Conservation (phyloP, 2,329 filamentous ascomycete species). For the Aspergillus unguis region DNA sequence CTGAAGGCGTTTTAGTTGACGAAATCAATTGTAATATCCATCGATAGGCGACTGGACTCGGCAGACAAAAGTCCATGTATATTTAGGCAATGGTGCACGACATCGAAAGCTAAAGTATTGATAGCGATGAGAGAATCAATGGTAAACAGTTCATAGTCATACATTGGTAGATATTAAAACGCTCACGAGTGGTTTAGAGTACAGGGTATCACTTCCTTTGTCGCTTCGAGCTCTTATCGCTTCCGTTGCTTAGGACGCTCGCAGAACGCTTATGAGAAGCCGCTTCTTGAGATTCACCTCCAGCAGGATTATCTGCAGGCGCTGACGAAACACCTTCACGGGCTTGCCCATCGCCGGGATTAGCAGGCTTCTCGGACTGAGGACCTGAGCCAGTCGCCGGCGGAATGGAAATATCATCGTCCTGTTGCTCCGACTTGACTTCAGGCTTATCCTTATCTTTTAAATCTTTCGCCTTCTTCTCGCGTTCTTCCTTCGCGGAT, state of each 20-base stretch:
- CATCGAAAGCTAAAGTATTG: constrained; percentile 2
- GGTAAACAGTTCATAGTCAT: constrained; percentile 22
- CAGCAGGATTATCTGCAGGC: constrained; percentile 8
- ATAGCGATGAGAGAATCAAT: not conserved
- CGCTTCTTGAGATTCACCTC: constrained; percentile 17
- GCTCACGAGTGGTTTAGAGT: not conserved
- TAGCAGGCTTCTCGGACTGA: not conserved
- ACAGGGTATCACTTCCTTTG: constrained; percentile 41
- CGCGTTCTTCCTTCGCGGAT: constrained; percentile 40
- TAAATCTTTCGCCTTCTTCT: constrained; percentile 33
- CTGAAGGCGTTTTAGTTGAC: constrained; percentile 8
- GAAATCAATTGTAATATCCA: not conserved
- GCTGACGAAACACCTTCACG: not conserved
- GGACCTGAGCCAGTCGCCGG: constrained; percentile 12
- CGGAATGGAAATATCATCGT: constrained; percentile 28
- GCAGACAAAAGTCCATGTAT: constrained; percentile 1
- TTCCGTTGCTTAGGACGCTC: constrained; percentile 69
- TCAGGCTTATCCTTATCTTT: constrained; percentile 29
- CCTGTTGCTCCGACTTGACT: constrained; percentile 36
- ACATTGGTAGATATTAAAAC: constrained; percentile 24
- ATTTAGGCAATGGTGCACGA: constrained; percentile 1
- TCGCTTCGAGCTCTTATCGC: constrained; percentile 57
- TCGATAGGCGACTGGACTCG: not conserved
- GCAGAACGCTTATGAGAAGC: constrained; percentile 70
- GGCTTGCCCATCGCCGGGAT: not conserved